Evolutionary conservation across 2,329 filamentous ascomycete species (phyloP).

Genomic region (Claviceps fusiformis): DNA sequence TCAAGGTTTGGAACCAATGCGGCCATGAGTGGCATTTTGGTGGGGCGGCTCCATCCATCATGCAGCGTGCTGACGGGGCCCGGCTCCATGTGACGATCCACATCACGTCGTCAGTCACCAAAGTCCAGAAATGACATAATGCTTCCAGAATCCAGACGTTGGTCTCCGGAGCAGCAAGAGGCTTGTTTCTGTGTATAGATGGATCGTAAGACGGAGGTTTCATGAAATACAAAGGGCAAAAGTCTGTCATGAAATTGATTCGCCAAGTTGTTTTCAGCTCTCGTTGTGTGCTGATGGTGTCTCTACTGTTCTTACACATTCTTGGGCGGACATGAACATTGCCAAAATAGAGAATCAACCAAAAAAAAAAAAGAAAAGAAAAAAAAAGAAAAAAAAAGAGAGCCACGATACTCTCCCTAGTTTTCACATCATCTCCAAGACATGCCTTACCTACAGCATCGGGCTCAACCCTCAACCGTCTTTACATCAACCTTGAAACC

Average conservation of each 20-base stretch:
- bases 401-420: background rate
- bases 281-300: no score
- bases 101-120: no score
- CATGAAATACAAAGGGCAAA: no score
- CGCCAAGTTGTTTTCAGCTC: no score
- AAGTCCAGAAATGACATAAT: background rate
- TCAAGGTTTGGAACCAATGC: constrained; percentile 1
- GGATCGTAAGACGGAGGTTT: no score
- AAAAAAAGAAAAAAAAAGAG: background rate
- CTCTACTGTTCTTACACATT: no score
- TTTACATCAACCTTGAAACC: constrained; percentile 51
- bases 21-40: constrained; percentile 3
- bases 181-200: no score
- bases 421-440: background rate
- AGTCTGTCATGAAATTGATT: no score
- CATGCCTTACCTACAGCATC: constrained; percentile 11
- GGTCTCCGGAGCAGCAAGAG: no score
- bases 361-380: background rate
- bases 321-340: no score
- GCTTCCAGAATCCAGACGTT: background rate
- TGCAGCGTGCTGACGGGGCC: no score
- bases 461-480: constrained; percentile 8
- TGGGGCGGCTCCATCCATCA: constrained; percentile 1
- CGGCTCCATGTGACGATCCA: background rate
- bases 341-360: no score